Conservation (phyloP, 768 basidiomycete genomes). For the Collybia sordida region DNA sequence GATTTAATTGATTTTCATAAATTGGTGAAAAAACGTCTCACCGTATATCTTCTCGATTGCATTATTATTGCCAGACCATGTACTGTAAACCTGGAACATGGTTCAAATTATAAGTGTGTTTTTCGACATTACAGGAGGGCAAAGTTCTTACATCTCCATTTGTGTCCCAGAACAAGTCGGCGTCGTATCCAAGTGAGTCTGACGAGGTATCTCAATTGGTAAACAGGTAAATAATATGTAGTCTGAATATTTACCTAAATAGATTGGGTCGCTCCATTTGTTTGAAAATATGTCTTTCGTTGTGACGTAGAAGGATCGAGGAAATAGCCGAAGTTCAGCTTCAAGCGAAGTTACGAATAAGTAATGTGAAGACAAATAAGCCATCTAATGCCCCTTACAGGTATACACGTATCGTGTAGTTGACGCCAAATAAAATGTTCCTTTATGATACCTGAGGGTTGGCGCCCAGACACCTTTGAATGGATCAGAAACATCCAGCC, state of each 20-base stretch:
- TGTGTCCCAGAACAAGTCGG: conserved; percentile 40
- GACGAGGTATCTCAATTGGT: background rate
- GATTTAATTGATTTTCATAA: too few species aligned
- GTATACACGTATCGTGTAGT: conserved; percentile 41
- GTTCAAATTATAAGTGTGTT: too few species aligned
- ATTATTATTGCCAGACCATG: conserved; percentile 39
- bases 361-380: background rate
- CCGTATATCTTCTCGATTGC: conserved; percentile 40
- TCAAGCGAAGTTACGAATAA: background rate
- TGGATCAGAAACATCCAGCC: background rate
- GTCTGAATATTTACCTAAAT: conserved; percentile 27
- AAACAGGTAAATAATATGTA: background rate
- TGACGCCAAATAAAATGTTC: conserved; percentile 32
- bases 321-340: conserved; percentile 37
- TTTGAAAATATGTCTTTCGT: conserved; percentile 37
- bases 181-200: conserved; percentile 39
- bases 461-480: conserved; percentile 34
- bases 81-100: conserved; percentile 29
- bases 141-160: conserved; percentile 29
- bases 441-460: conserved; percentile 31
- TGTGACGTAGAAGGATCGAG: conserved; percentile 37
- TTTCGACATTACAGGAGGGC: too few species aligned
- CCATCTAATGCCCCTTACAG: conserved; percentile 16
- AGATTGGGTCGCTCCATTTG: conserved; percentile 40
- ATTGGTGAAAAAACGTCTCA: conserved; percentile 7